Percentiles rank a stretch among this genome's conserved stretches.
Conservation (phyloP, 345 rosid species). For the Lagerstroemia speciosa region DNA sequence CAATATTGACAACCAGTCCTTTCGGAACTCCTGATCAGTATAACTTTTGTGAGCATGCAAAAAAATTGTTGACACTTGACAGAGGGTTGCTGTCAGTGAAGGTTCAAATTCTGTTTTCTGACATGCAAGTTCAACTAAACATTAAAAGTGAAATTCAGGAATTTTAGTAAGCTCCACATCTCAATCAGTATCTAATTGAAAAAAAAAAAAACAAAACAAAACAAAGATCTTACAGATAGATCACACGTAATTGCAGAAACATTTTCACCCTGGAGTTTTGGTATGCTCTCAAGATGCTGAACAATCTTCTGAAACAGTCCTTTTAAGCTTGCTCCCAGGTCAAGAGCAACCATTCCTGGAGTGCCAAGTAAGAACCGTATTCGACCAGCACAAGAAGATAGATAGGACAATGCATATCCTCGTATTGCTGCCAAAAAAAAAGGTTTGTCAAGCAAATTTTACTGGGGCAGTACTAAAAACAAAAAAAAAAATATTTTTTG, state of each 20-base stretch:
- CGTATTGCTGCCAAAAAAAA: slow-evolving; percentile 78
- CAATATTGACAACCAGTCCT: slow-evolving; percentile 90
- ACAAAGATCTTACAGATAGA: slow-evolving; percentile 56
- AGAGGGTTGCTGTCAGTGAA: background rate
- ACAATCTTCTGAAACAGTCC: slow-evolving; percentile 80
- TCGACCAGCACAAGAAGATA: slow-evolving; percentile 96
- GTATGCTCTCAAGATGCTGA: slow-evolving; percentile 78
- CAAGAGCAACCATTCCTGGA: slow-evolving; percentile 99
- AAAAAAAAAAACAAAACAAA: too few species aligned
- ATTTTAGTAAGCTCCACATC: background rate
- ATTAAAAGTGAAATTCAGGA: slow-evolving; percentile 5
- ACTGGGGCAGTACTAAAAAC: background rate
- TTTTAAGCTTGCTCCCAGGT: slow-evolving; percentile 76
- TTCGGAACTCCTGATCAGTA: slow-evolving; percentile 80
- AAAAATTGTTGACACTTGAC: background rate
- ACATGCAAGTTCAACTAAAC: background rate
- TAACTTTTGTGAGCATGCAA: slow-evolving; percentile 6
- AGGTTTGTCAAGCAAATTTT: slow-evolving; percentile 3
- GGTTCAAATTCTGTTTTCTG: background rate
- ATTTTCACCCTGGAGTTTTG: slow-evolving; percentile 87
- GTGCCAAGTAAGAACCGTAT: slow-evolving; percentile 82
- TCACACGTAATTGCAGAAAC: slow-evolving; percentile 79
- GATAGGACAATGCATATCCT: slow-evolving; percentile 96
- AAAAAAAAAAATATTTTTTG: background rate
- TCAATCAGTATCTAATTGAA: background rate